phyloP scores from a whole-genome alignment of 805 yeast genomes.

The Yarrowia sp. region DNA sequence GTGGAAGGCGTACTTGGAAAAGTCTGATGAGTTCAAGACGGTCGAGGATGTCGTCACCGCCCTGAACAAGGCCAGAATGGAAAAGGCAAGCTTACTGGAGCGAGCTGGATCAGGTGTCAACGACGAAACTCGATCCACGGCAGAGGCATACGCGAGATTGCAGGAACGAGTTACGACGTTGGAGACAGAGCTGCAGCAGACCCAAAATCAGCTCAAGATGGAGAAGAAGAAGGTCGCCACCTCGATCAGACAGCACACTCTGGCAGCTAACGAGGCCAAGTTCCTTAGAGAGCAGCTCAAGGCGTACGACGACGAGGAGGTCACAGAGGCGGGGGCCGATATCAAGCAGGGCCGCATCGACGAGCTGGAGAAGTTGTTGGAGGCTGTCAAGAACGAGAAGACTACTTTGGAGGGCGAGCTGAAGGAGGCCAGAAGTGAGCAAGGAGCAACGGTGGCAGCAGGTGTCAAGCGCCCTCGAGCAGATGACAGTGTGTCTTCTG shows the following conservation, averaged over 20 bases:
- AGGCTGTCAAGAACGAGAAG: slow-evolving; percentile 54
- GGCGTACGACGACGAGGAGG: slow-evolving; percentile 45
- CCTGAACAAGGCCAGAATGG: slow-evolving; percentile 40
- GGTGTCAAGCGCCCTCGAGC: slow-evolving; percentile 27
- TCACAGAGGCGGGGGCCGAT: slow-evolving; percentile 30
- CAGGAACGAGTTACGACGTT: slow-evolving; percentile 32
- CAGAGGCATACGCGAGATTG: slow-evolving; percentile 34
- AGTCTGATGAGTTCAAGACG: slow-evolving; percentile 43
- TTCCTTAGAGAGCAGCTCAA: slow-evolving; percentile 57
- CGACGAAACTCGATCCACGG: slow-evolving; percentile 32
- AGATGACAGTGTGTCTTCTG: slow-evolving; percentile 25
- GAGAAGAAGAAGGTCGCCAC: slow-evolving; percentile 42
- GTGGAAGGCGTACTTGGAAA: slow-evolving; percentile 46
- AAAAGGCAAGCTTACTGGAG: slow-evolving; percentile 36
- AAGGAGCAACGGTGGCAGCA: slow-evolving; percentile 28
- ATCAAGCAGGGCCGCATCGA: slow-evolving; percentile 35
- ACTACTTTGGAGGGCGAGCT: slow-evolving; percentile 45
- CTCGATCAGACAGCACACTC: slow-evolving; percentile 50
- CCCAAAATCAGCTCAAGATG: slow-evolving; percentile 42
- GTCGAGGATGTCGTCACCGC: slow-evolving; percentile 44
- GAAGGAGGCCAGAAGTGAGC: slow-evolving; percentile 31
- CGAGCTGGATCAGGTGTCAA: slow-evolving; percentile 32
- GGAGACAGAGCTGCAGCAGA: slow-evolving; percentile 33
- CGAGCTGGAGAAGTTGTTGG: slow-evolving; percentile 49
- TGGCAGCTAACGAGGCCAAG: slow-evolving; percentile 59